Percentiles rank a stretch among this genome's conserved stretches.
phyloP scores from a whole-genome alignment of 129 eudicot genomes.

The Flaveria robusta region DNA sequence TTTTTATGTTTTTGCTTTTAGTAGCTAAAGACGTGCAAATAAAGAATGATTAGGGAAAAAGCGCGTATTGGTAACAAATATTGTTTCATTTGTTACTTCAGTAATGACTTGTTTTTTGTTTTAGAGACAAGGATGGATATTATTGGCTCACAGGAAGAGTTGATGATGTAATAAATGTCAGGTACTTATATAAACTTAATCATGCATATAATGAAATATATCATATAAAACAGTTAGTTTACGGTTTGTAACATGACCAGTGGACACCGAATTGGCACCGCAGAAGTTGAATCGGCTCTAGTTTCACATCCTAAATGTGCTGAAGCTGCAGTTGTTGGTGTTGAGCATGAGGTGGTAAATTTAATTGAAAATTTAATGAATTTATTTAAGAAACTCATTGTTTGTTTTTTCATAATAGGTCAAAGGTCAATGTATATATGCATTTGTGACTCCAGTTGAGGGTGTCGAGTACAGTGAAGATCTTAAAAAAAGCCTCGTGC shows the following conservation, averaged over 20 bases:
- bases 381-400: not conserved
- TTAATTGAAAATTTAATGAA: not conserved
- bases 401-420: conserved; percentile 42
- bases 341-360: conserved; percentile 78
- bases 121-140: conserved; percentile 92
- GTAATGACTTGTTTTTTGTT: not conserved
- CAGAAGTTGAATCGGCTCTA: conserved; percentile 98
- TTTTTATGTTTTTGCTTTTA: not conserved
- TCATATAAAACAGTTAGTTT: not conserved
- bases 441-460: conserved; percentile 84
- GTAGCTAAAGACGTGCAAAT: not conserved
- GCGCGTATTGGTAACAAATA: not conserved
- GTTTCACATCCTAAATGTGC: conserved; percentile 93
- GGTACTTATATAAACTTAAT: conserved; percentile 43
- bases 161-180: conserved; percentile 91
- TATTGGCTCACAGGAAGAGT: conserved; percentile 98
- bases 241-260: conserved; percentile 42
- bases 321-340: conserved; percentile 99
- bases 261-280: conserved; percentile 99
- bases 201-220: not conserved
- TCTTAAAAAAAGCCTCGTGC: conserved; percentile 74
- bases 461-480: conserved; percentile 93
- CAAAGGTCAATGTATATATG: conserved; percentile 96
- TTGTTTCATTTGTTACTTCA: not conserved
- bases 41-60: not conserved